Percentiles rank a stretch among this genome's conserved stretches.
These are phyloP conservation scores for Aspergillus biplanus DNA, from an alignment of 495 filamentous ascomycete genomes.

Conservation along the genomic window DNA sequence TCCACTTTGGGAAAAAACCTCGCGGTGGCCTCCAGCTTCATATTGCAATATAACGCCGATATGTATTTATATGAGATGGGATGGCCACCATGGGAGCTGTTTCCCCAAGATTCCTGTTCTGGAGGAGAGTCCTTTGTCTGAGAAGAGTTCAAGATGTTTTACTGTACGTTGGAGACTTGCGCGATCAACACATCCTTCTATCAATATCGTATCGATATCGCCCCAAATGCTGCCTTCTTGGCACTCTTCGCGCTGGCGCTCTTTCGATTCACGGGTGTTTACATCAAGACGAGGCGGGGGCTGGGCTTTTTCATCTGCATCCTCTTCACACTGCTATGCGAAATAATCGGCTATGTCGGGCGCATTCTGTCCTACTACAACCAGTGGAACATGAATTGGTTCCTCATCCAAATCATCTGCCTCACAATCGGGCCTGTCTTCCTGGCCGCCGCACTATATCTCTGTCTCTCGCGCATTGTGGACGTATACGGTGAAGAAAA, in stretches of 20 bases:
- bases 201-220: neutral
- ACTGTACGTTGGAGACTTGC: neutral
- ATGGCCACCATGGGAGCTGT: too few species aligned
- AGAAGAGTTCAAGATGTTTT: neutral
- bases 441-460: conserved; percentile 61
- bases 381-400: conserved; percentile 50
- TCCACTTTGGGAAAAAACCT: too few species aligned
- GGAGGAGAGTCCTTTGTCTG: too few species aligned
- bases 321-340: neutral
- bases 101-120: too few species aligned
- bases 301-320: neutral
- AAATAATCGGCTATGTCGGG: neutral
- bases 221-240: neutral
- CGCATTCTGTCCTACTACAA: neutral
- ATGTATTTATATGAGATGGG: too few species aligned
- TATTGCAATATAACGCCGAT: too few species aligned
- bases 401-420: conserved; percentile 58
- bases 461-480: conserved; percentile 24
- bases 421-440: conserved; percentile 61
- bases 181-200: neutral
- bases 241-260: neutral
- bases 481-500: neutral
- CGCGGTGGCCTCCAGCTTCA: too few species aligned
- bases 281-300: neutral
- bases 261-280: neutral